phyloP scores from a whole-genome alignment of 2,329 filamentous ascomycete genomes.

The Colletotrichum sp. region DNA sequence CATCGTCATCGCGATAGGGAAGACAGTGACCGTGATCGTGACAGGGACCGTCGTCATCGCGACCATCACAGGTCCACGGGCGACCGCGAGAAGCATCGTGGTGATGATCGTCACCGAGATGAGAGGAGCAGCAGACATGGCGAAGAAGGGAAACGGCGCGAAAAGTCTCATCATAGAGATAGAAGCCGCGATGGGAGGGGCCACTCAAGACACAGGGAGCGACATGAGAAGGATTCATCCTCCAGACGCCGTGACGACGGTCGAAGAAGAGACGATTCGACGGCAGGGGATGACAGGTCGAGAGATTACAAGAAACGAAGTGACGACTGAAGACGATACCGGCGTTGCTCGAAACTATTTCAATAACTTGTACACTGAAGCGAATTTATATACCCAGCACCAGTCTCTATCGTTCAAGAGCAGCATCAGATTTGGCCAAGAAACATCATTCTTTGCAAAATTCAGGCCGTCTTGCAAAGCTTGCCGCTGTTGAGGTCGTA shows the following conservation, averaged over 20 bases:
- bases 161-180: background rate
- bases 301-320: background rate
- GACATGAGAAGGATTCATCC: background rate
- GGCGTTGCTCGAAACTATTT: background rate
- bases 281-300: background rate
- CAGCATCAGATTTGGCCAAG: background rate
- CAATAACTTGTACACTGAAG: background rate
- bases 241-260: background rate
- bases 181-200: background rate
- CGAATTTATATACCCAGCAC: background rate
- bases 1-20: background rate
- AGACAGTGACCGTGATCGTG: background rate
- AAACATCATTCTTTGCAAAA: background rate
- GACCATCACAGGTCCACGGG: background rate
- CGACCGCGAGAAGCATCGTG: background rate
- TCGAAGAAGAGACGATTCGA: background rate
- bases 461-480: background rate
- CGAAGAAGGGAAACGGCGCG: background rate
- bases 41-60: background rate
- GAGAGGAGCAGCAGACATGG: background rate
- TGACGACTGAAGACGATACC: background rate
- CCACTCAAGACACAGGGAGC: background rate
- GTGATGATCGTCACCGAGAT: background rate
- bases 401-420: background rate
- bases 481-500: constrained; percentile 15